Evolutionary conservation across 495 filamentous ascomycete genomes (phyloP).

Genomic region (Usnea hakonensis): DNA sequence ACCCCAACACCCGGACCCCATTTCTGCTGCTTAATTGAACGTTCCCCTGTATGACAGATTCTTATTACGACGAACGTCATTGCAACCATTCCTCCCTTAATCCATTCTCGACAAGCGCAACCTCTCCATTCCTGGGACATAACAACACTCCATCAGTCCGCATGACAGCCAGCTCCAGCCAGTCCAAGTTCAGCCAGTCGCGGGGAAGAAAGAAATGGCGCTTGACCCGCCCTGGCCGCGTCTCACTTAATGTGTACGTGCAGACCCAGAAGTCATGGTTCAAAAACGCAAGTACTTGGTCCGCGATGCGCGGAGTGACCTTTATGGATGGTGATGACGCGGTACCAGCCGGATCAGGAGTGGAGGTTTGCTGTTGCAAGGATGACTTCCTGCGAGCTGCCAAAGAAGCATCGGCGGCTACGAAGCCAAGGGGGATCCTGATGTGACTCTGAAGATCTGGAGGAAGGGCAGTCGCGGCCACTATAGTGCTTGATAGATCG

Average conservation of each 20-base stretch:
- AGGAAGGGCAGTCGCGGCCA: neutral
- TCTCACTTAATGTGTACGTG: constrained; percentile 6
- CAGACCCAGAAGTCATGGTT: constrained; percentile 15
- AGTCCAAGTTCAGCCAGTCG: constrained; percentile 6
- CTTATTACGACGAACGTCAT: neutral
- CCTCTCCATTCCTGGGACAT: constrained; percentile 13
- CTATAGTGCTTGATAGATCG: neutral
- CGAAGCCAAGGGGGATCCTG: neutral
- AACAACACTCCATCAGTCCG: constrained; percentile 5
- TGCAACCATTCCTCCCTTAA: neutral
- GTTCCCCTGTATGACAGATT: neutral
- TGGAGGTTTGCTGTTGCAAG: neutral
- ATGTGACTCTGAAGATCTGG: neutral
- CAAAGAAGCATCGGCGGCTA: neutral
- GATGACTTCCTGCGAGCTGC: neutral
- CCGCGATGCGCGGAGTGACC: neutral
- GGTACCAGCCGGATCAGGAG: neutral
- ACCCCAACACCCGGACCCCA: no score
- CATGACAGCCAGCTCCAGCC: constrained; percentile 5
- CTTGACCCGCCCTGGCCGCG: neutral
- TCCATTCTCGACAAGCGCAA: constrained; percentile 10
- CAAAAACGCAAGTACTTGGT: constrained; percentile 9
- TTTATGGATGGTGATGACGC: neutral
- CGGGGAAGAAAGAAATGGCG: constrained; percentile 14
- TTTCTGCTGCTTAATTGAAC: no score